Evolutionary conservation across 2,329 filamentous ascomycete genomes (phyloP), one percentile per base, ranked within the genome.

Genomic region (Monosporascus sp.): DNA sequence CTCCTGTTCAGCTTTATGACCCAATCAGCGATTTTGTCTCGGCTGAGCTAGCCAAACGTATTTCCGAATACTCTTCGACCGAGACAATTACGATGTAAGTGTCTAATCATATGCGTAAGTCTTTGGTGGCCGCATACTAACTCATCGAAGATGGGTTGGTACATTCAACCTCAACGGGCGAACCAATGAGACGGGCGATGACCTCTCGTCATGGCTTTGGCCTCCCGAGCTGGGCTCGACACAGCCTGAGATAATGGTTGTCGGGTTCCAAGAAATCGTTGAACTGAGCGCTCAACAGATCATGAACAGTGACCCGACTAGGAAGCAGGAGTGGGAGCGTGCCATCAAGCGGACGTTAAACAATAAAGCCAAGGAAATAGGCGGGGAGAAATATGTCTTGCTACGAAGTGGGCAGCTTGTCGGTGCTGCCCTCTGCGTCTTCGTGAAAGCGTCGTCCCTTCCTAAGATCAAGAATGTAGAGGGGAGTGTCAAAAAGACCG

Each of bases 211-310:
- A 2, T 99, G 94, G 94, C 76, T 99, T 4, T 91, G 88, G 65
- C 89, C 90, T 0, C 73, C 80, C 4, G 69, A 70, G 40, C 64
- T 79, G 9, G 79, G 83, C 5, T 70, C 83, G 3, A 77, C 82
- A 47, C 84, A 89, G 56, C 92, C 94, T 6, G 89, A 93, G 54
- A 89, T 99, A 38, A 85, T 96, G 50, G 91, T 88, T 7, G 86
- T 97, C 17, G 94, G 91, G 0, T 97, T 99, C 64, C 94, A 99
- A 67, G 94, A 99, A 71, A 97, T 99, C 58, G 94, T 99, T n/a
- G 90, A 96, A 66, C 76, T 99, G 47, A 97, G 91, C 63, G 94
- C 95, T 17, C 93, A 97, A 69, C 94, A 99, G 66, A 97, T 99
- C 66, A 97, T 99, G 91, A 96, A 95, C 60, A 97, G 92, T 56